Base-by-base conservation (phyloP, 2,329 filamentous ascomycete species). In the Ceratocystis colombiana region DNA sequence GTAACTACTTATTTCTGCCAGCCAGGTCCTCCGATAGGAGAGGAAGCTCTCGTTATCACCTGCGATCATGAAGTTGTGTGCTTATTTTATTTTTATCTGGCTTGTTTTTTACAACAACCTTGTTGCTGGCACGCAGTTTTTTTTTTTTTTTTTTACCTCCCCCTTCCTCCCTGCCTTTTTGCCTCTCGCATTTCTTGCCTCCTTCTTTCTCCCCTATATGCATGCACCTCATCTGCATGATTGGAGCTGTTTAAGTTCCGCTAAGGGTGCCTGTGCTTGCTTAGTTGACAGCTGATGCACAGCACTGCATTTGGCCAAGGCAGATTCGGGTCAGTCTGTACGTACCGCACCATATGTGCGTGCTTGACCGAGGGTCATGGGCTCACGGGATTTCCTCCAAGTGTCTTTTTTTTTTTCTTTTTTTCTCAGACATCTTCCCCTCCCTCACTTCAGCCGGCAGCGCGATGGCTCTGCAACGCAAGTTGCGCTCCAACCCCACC, bases 231-330 rank as follows among this genome's bases (percentile, higher is more conserved):
- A 37, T 37, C 55, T 59, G 28, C 30, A 59, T 37, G 10, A 7
- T 25, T 59, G 12, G 33, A 37, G 30, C n/a, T 59, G 28, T 7
- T 59, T 59, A 59, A 59, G 55, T 15, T 59, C 30, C 28, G 55
- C 22, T 33, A 59, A 59, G 5, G 3, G 25, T 20, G 25, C 55
- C 25, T 25, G 55, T 59, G 55, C 55, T 7, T 59, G 55, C 17
- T 59, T n/a, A 37, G 17, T 59, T 59, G 55, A 59, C 55, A 59
- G 28, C 33, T 59, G 55, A 59, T 33, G 28, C 55, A 59, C 25
- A n/a, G 55, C 28, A n/a, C 55, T 59, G 55, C n/a, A 59, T 59
- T n/a, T 28, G 55, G 33, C 17, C 28, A 30, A 37, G 55, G 55
- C 28, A 41, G 25, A 25, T 53, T 8, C 48, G 22, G 22, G 48